phyloP scores from a whole-genome alignment of 2,329 filamentous ascomycete genomes.

The Leptographium wingfieldii region DNA sequence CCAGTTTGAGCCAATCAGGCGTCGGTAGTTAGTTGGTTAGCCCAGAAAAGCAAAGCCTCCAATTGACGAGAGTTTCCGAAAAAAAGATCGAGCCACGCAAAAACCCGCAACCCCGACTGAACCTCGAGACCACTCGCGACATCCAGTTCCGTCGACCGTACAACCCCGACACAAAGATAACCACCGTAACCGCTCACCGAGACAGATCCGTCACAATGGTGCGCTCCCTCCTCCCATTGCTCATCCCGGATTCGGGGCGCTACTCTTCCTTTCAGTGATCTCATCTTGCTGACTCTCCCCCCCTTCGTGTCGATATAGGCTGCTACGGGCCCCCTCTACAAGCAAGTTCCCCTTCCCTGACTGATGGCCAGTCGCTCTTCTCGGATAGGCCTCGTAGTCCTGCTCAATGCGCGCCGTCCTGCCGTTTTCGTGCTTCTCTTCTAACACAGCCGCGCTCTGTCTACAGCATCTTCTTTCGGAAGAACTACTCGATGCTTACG shows the following conservation, averaged over 20 bases:
- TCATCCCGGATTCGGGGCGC: neutral
- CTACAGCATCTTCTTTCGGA: constrained; percentile 66
- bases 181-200: constrained; percentile 1
- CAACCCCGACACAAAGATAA: neutral
- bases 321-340: constrained; percentile 39
- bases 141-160: neutral
- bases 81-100: constrained; percentile 12
- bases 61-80: constrained; percentile 16
- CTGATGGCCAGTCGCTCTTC: neutral
- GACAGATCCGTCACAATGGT: constrained; percentile 11
- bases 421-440: neutral
- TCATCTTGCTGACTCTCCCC: neutral
- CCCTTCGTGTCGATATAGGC: constrained; percentile 19
- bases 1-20: constrained; percentile 24
- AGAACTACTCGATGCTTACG: constrained; percentile 78
- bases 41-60: constrained; percentile 4
- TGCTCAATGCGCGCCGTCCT: neutral
- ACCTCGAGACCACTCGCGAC: neutral
- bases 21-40: constrained; percentile 13
- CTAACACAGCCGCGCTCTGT: constrained; percentile 3
- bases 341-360: constrained; percentile 29
- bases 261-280: neutral
- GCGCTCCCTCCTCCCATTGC: neutral
- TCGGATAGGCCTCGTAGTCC: too few relatives aligned
- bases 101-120: constrained; percentile 8